phyloP scores from a whole-genome alignment of 148 eudicot genomes.

The Talinum fruticosum region DNA sequence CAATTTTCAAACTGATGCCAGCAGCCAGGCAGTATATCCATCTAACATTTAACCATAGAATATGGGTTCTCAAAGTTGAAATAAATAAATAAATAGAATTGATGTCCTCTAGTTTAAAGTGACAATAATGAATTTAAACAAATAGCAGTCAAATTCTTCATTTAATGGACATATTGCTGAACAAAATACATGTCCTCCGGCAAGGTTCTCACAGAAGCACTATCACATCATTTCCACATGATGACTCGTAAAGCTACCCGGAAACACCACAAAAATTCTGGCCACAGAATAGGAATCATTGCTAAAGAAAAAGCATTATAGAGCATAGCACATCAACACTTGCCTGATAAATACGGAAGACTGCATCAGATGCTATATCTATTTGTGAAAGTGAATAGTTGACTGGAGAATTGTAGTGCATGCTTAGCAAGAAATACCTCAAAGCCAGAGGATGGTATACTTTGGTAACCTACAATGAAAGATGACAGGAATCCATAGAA shows the following conservation, averaged over 20 bases:
- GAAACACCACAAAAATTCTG: background rate
- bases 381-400: conserved; percentile 63
- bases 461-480: conserved; percentile 54
- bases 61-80: too few species aligned
- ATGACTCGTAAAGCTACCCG: background rate
- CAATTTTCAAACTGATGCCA: too few species aligned
- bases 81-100: too few species aligned
- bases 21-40: too few species aligned
- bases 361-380: conserved; percentile 67
- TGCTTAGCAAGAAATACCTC: conserved; percentile 73
- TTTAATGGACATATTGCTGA: background rate
- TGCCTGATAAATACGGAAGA: conserved; percentile 80
- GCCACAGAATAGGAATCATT: background rate
- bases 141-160: background rate
- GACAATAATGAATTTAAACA: too few species aligned
- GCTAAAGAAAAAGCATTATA: background rate
- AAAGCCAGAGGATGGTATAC: conserved; percentile 83
- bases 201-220: background rate
- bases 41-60: too few species aligned
- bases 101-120: too few species aligned
- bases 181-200: too few species aligned
- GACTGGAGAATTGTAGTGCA: conserved; percentile 78
- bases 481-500: conserved; percentile 13
- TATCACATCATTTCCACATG: conserved; percentile 8
- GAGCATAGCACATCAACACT: background rate